Base-by-base conservation (phyloP, 2,329 filamentous ascomycete genomes). In the Cladophialophora immunda region DNA sequence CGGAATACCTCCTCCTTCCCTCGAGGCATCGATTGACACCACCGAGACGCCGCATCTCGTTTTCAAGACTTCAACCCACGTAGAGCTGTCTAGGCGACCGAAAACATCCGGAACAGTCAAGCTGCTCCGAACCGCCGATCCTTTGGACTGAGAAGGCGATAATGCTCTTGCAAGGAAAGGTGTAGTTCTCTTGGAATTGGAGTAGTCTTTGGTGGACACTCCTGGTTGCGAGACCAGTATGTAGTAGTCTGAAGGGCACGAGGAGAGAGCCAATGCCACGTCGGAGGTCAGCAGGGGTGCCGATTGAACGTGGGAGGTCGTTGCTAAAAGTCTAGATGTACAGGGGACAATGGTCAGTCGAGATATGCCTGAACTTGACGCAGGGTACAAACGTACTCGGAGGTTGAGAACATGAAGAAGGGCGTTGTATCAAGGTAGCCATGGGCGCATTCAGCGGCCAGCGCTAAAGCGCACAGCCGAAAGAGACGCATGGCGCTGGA, bases 341-440 rank as follows among this genome's bases (percentile, higher is more conserved):
- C 27, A 27, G 34, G 7, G 25, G 30, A 61, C 8, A 34, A 36
- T 56, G 47, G 32, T 67, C 38, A 66, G 65, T 61, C 32, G 38
- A 32, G 19, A 9, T 22, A 19, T 62, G 34, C 38, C 36, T 27
- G 41, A 45, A 30, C 25, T 56, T 62, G 67, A 62, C 13, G 52
- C 53, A n/a, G 53, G 36, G 63, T 30, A 34, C 32, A n/a, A 53
- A 22, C 30, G 75, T 89, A 97, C 94, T 89, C 83, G 69, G 90
- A 86, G 54, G 90, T 94, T 34, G 94, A 97, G 78, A 96, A 90
- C 72, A 97, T 82, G 77, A 97, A 86, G 79, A 97, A 95, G 19
- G 95, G 94, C 62, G 92, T 94, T 1, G 94, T 93, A 79, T 97
- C 90, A 45, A 72, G 65, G 63, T 73, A 73, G 58, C 65, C 69